phyloP scores from a whole-genome alignment of 2,329 filamentous ascomycete genomes.

The Chrysoporthe austroafricana region DNA sequence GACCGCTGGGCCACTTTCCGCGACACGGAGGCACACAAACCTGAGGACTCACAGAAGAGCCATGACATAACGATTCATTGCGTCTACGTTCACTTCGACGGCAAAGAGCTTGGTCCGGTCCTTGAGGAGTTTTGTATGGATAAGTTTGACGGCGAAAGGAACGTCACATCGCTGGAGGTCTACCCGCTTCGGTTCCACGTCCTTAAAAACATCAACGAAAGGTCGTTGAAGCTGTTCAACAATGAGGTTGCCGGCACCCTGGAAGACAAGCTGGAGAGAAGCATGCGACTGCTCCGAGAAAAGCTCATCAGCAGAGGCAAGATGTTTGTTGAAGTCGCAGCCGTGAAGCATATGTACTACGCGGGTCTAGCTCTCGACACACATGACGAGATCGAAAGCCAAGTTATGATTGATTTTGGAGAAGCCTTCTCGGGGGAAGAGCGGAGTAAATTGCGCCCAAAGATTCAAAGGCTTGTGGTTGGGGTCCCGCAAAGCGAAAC shows the following conservation, averaged over 20 bases:
- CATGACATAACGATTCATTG: constrained; percentile 12
- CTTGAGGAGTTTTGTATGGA: constrained; percentile 31
- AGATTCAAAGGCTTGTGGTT: too few species aligned
- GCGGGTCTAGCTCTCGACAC: constrained; percentile 27
- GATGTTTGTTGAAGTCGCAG: constrained; percentile 25
- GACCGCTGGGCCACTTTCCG: background rate
- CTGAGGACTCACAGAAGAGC: background rate
- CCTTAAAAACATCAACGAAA: background rate
- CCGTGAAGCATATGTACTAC: constrained; percentile 35
- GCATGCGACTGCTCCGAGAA: too few species aligned
- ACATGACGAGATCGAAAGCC: constrained; percentile 36
- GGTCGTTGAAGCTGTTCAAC: too few species aligned
- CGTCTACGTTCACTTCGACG: constrained; percentile 40
- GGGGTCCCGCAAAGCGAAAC: background rate
- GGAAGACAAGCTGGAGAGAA: background rate
- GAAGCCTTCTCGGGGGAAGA: background rate
- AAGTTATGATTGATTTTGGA: constrained; percentile 37
- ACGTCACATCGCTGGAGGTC: constrained; percentile 32
- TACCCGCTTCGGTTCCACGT: constrained; percentile 34
- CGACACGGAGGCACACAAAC: background rate
- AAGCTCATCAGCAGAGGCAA: constrained; percentile 4
- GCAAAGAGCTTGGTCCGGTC: constrained; percentile 36
- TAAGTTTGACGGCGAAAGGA: constrained; percentile 35
- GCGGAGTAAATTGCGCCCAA: too few species aligned
- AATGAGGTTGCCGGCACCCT: too few species aligned